These are phyloP conservation scores for Trematosphaeria pertusa DNA, from an alignment of 2,329 filamentous ascomycete species.

Conservation along the genomic window DNA sequence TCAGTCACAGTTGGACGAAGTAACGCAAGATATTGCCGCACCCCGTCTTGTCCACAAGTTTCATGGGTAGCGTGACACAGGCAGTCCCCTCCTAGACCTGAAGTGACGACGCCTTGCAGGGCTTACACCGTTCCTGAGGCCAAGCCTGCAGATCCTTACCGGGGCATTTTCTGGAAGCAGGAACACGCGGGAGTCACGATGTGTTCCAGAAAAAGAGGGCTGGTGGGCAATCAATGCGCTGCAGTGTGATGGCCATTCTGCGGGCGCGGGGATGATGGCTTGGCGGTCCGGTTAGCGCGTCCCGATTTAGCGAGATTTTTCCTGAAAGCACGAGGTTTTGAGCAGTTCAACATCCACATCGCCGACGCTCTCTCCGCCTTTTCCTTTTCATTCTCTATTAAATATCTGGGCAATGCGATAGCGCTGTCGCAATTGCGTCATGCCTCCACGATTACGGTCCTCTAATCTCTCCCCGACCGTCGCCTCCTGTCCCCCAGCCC, in stretches of 20 bases:
- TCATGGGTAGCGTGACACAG: neutral
- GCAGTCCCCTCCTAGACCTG: neutral
- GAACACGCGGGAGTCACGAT: constrained; percentile 25
- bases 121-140: constrained; percentile 22
- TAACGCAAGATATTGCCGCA: neutral
- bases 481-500: constrained; percentile 25
- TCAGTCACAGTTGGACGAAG: too few relatives aligned
- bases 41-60: neutral
- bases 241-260: constrained; percentile 15
- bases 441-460: constrained; percentile 45
- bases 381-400: constrained; percentile 14
- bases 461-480: constrained; percentile 32
- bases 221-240: constrained; percentile 20
- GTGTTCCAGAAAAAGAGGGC: constrained; percentile 21
- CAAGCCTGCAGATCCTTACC: constrained; percentile 24
- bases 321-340: too few relatives aligned
- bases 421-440: constrained; percentile 24
- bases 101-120: constrained; percentile 30
- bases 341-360: constrained; percentile 22
- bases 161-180: constrained; percentile 32
- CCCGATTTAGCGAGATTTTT: constrained; percentile 22
- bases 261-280: too few relatives aligned
- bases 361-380: constrained; percentile 15
- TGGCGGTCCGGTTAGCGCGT: constrained; percentile 18
- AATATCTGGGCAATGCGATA: constrained; percentile 36